Base-by-base conservation (phyloP, 2,329 filamentous ascomycete species). In the Hymenotorrendiella dingleyae region DNA sequence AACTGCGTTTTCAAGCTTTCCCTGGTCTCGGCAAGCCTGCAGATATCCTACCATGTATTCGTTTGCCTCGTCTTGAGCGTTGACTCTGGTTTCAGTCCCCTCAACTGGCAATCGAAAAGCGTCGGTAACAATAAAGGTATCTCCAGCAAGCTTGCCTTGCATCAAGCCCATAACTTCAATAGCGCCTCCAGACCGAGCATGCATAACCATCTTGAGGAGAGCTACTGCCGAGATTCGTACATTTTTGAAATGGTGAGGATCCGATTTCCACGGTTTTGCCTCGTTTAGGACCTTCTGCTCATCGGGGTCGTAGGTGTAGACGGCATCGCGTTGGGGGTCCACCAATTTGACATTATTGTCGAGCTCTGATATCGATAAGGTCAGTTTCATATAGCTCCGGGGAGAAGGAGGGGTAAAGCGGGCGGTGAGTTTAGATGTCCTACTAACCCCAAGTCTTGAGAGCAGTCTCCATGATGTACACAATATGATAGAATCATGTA, bases 171-270 rank as follows among this genome's bases (percentile, higher is more conserved):
- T 98, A 57, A 98, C 78, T 70, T 98, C 93, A 53, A 97, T 76
- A 21, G 79, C 80, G 44, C 93, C 91, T 52, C 93, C 93, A 0
- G 88, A 90, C n/a, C 93, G 86, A 8, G 93, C 93, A 64, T 98
- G 93, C 86, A 96, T 97, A 52, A 94, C 88, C 93, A 98, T 98
- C 70, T 98, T 98, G 55, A 97, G 78, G 46, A 98, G 78, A 4
- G 93, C 93, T 10, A 95, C 83, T 45, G 93, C 89, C 40, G 87
- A 94, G 66, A 98, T 91, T 58, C 90, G 87, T 35, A 97, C 88
- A 41, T 85, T 77, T 63, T 91, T 94, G 77, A 97, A 98, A 72
- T 96, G 82, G 64, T 88, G 76, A 0, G 84, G 82, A 60, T 96
- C 82, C 35, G 70, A 71, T 37, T 69, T 70, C 93, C 93, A 97